Evolutionary conservation across 495 filamentous ascomycete species (phyloP).

Genomic region (Aspergillus homomorphus): DNA sequence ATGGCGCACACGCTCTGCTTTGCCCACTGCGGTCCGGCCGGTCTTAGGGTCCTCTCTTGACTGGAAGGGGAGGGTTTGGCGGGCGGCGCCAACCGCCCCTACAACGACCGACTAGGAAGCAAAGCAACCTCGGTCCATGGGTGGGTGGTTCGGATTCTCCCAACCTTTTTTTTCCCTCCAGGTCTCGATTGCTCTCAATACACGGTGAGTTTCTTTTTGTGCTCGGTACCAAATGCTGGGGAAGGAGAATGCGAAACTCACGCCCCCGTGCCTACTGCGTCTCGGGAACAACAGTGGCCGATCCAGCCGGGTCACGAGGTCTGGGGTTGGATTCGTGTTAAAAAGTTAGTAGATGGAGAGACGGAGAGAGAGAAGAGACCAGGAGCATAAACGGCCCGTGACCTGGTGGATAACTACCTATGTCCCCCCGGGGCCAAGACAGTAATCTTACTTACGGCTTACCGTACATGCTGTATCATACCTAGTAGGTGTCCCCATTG

Average conservation of each 20-base stretch:
- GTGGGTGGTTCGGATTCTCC: not conserved
- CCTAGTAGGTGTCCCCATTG: not conserved
- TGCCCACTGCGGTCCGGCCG: constrained; percentile 3
- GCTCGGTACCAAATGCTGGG: not conserved
- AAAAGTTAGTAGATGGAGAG: not conserved
- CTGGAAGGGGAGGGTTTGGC: constrained; percentile 4
- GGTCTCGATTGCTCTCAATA: not conserved
- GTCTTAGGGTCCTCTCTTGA: not conserved
- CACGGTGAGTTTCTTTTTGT: not conserved
- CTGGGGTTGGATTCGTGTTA: constrained; percentile 13
- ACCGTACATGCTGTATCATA: too few relatives aligned
- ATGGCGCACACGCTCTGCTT: constrained; percentile 17
- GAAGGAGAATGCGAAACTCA: not conserved
- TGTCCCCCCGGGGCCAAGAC: too few relatives aligned
- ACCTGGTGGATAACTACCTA: not conserved
- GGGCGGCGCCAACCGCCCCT: constrained; percentile 23
- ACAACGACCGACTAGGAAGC: not conserved
- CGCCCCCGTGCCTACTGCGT: not conserved
- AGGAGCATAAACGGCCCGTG: not conserved
- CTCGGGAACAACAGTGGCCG: not conserved
- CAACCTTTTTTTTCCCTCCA: not conserved
- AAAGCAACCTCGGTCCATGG: not conserved
- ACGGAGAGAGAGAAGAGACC: not conserved
- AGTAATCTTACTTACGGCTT: not conserved
- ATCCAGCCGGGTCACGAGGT: constrained; percentile 13